These are phyloP conservation scores for Camellia granthamiana DNA, from an alignment of 148 eudicot species.

Conservation along the genomic window DNA sequence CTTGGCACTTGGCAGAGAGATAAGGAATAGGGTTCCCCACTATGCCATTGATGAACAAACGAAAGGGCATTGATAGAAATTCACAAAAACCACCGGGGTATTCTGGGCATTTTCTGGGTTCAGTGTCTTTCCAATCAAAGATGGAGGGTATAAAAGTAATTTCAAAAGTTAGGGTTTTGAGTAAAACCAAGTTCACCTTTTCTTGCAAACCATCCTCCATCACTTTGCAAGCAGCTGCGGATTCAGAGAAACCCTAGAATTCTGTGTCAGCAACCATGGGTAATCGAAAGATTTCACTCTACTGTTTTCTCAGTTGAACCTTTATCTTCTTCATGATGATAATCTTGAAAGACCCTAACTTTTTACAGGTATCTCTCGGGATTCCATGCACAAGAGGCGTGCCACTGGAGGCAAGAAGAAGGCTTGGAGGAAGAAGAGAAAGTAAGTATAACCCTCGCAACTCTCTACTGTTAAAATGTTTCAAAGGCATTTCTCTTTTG, in stretches of 20 bases:
- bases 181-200: background rate
- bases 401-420: conserved; percentile 76
- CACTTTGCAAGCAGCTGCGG: background rate
- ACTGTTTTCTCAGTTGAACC: background rate
- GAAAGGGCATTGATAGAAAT: background rate
- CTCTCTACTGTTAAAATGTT: background rate
- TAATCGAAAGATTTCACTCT: background rate
- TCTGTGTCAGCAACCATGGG: conserved; percentile 6
- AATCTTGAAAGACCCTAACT: background rate
- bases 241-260: conserved; percentile 4
- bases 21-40: conserved; percentile 8
- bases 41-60: background rate
- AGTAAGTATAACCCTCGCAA: conserved; percentile 20
- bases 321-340: background rate
- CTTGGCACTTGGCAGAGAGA: background rate
- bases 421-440: conserved; percentile 76
- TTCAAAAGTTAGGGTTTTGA: conserved; percentile 8
- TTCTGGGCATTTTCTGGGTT: background rate
- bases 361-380: conserved; percentile 43
- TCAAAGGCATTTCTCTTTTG: background rate
- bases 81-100: background rate
- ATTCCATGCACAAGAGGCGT: conserved; percentile 72
- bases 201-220: background rate
- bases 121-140: background rate
- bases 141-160: conserved; percentile 11